Evolutionary conservation across 2,329 filamentous ascomycete genomes (phyloP).

Genomic region (Colletotrichum sp.): DNA sequence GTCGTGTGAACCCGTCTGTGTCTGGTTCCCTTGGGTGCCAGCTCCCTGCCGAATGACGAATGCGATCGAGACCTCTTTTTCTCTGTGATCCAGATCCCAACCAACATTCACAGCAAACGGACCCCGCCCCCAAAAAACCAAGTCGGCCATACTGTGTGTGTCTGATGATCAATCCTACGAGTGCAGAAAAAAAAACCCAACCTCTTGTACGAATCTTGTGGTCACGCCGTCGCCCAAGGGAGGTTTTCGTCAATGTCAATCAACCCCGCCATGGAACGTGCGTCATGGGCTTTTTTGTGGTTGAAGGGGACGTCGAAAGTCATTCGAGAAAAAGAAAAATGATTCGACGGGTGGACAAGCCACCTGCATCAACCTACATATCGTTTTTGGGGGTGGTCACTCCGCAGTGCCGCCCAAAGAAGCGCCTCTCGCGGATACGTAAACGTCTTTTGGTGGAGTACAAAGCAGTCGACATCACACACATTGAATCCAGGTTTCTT

Average conservation of each 20-base stretch:
- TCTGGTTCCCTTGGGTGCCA: background rate
- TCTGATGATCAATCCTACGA: background rate
- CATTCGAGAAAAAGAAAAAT: background rate
- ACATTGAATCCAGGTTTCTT: background rate
- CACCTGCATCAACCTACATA: background rate
- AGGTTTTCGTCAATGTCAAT: background rate
- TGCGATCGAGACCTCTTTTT: background rate
- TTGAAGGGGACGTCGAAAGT: background rate
- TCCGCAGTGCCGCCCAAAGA: background rate
- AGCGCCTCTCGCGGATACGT: background rate
- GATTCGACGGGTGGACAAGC: background rate
- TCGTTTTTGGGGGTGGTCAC: background rate
- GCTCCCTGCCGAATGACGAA: background rate
- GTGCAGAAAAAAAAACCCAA: background rate
- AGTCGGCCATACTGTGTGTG: background rate
- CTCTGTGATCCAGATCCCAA: background rate
- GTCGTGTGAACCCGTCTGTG: background rate
- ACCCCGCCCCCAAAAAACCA: background rate
- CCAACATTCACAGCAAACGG: background rate
- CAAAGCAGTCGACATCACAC: background rate
- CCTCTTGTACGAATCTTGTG: background rate
- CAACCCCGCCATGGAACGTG: background rate
- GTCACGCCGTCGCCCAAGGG: background rate
- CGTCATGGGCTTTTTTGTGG: background rate
- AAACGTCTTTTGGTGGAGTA: background rate